These are phyloP conservation scores for Lycium barbarum DNA, from an alignment of 257 asterid genomes.

Conservation along the genomic window DNA sequence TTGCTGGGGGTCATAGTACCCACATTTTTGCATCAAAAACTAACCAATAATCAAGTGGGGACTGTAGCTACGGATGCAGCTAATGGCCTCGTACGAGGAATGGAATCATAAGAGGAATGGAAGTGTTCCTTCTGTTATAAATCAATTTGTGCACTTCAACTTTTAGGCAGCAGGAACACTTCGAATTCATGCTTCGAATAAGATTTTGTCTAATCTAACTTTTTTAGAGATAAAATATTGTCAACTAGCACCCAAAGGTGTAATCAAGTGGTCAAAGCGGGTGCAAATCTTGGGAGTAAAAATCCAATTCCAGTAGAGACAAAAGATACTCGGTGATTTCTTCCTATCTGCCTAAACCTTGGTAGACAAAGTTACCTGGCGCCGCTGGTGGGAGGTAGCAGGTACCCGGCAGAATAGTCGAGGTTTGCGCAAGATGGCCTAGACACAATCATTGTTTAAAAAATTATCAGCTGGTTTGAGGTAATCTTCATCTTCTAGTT, in stretches of 20 bases:
- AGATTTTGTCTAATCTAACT: neutral
- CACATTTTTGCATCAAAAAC: conserved; percentile 1
- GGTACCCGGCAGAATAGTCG: neutral
- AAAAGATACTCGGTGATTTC: neutral
- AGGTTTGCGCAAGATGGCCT: neutral
- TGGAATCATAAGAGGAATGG: neutral
- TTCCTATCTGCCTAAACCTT: neutral
- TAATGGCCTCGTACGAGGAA: neutral
- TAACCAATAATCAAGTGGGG: neutral
- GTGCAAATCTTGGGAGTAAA: neutral
- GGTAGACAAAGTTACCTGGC: neutral
- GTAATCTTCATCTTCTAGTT: neutral
- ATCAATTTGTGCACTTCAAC: neutral
- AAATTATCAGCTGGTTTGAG: neutral
- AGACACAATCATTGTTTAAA: neutral
- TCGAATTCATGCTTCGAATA: neutral
- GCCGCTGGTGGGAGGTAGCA: neutral
- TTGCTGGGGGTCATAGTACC: neutral
- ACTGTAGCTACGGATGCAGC: neutral
- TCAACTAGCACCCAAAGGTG: neutral
- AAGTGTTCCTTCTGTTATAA: neutral
- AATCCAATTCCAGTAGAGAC: neutral
- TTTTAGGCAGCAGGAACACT: conserved; percentile 1
- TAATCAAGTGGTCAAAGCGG: neutral
- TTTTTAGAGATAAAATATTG: neutral